Percentiles rank a stretch among this genome's conserved stretches.
Conservation (phyloP, 495 filamentous ascomycete species). For the Barbatosphaeria neglecta region DNA sequence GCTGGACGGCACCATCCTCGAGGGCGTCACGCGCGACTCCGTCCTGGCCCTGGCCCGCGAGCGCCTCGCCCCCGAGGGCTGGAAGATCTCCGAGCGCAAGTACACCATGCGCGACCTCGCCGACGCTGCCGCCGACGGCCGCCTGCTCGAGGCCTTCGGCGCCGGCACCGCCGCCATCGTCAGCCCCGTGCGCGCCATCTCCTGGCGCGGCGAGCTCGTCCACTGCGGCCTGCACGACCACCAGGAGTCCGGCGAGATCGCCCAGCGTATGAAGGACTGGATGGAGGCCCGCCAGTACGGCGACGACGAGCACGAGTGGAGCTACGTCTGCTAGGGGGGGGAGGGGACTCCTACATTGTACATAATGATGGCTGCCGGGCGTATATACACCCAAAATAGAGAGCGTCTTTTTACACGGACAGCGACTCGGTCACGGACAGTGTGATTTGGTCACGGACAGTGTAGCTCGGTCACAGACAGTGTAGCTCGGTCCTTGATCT, state of each 20-base stretch:
- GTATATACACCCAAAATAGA: too few species aligned
- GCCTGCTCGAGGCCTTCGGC: conserved; percentile 86
- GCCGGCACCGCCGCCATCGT: conserved; percentile 82
- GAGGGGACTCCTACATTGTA: too few species aligned
- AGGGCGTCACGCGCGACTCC: conserved; percentile 85
- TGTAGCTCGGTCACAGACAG: too few species aligned
- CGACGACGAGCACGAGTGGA: conserved; percentile 81
- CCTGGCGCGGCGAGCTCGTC: conserved; percentile 67
- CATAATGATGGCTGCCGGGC: too few species aligned
- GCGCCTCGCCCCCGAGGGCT: conserved; percentile 71
- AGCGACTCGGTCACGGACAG: too few species aligned
- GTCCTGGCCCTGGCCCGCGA: conserved; percentile 75
- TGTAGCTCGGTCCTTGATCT: too few species aligned
- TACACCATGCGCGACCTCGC: conserved; percentile 76
- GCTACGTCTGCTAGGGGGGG: conserved; percentile 31
- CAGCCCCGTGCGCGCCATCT: conserved; percentile 72
- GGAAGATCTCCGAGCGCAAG: conserved; percentile 78
- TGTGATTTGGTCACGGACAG: too few species aligned
- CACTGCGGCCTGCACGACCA: conserved; percentile 63
- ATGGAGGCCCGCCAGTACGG: conserved; percentile 93
- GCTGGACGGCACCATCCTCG: conserved; percentile 92
- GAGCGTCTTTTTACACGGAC: too few species aligned
- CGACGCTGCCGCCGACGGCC: conserved; percentile 69
- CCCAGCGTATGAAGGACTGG: conserved; percentile 83
- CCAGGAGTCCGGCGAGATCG: conserved; percentile 78